Evolutionary conservation across 2,329 filamentous ascomycete genomes (phyloP), one percentile per base, ranked within the genome.

Genomic region (Neoarthrinium moseri): DNA sequence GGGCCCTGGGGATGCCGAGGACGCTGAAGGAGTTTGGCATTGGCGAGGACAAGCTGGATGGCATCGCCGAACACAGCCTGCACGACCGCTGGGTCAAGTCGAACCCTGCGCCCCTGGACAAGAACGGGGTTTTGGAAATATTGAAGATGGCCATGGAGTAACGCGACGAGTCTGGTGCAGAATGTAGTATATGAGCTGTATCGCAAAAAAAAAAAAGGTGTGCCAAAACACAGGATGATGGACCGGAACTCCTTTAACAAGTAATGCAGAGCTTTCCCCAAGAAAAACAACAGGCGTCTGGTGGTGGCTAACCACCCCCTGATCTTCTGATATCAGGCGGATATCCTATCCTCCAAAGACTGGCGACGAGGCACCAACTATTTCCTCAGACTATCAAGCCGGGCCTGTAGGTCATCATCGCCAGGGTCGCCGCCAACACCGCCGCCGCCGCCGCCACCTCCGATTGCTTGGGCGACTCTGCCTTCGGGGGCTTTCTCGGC

Each of bases 371-470:
- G n/a, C n/a, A n/a, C n/a, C n/a, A n/a, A n/a, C n/a, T 67, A 81
- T 65, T 77, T 76, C 61, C 88, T 79, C 54, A 97, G 73, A 66
- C 91, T 95, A 65, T 97, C 90, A 43, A 99, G 78, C 48, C 94
- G 83, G 53, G 94, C 92, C 72, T 97, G 91, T 21, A 99, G 80
- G 64, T 96, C 94, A 61, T 96, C 90, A 59, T 96, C 91, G n/a
- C 82, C 84, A 5, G 80, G 73, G 57, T 84, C 83, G 20, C 66
- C 70, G 15, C 71, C 71, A 7, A 77, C 82, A 10, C 37, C 37
- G 6, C 37, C 41, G 8, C 40, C 40, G 40, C 75, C 77, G 11
- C 69, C 68, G 5, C 72, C 71, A 10, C 77, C 83, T 6, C 89
- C 90, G 55, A 97, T 78, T 13, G 92, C 91, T 65, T 97, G 89